Evolutionary conservation across 805 yeast genomes (phyloP).

Genomic region (Teunomyces gatunensis): DNA sequence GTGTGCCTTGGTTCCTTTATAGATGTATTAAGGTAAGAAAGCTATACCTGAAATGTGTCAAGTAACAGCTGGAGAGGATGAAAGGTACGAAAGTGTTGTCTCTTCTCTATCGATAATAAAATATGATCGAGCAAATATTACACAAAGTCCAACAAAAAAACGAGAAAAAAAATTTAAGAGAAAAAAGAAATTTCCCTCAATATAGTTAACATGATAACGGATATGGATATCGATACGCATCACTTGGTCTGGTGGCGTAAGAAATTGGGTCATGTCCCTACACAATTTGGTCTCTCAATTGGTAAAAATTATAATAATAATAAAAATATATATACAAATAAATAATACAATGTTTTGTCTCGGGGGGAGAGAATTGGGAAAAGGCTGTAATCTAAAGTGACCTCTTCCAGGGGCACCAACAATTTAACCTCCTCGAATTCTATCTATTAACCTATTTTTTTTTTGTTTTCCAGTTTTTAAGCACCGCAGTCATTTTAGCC

Average conservation of each 20-base stretch:
- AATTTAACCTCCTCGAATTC: too few species aligned
- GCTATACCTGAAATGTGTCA: background rate
- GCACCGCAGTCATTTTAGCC: background rate
- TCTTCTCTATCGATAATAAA: conserved; percentile 2
- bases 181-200: background rate
- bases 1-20: background rate
- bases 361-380: too few species aligned
- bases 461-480: background rate
- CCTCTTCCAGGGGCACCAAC: too few species aligned
- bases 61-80: background rate
- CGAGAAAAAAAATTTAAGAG: background rate
- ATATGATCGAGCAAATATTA: background rate
- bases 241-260: background rate
- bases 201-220: background rate
- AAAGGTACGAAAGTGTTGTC: background rate
- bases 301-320: too few species aligned
- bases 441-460: background rate
- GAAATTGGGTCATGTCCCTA: too few species aligned
- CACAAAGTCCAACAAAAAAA: background rate
- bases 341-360: too few species aligned
- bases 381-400: too few species aligned
- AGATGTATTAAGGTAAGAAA: too few species aligned
- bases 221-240: background rate
- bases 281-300: too few species aligned
- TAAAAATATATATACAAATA: too few species aligned